Evolutionary conservation across 306 rosid genomes (phyloP), one percentile per base, ranked within the genome.

Genomic region (Arachis stenosperma): DNA sequence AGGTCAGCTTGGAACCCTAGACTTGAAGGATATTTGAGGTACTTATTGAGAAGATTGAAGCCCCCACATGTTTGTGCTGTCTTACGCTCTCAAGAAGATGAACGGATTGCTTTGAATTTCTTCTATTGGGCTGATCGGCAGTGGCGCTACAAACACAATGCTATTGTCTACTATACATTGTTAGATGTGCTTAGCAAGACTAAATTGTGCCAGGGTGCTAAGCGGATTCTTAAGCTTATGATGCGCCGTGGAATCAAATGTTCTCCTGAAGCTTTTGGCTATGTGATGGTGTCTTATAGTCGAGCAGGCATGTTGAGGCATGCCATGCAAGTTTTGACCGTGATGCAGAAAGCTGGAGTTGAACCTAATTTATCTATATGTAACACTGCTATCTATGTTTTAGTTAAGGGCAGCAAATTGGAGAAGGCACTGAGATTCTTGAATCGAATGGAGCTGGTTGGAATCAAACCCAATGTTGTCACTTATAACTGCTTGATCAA

Each of bases 291-390:
- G 53, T 88, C 96, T 6, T 93, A 89, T 78, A 89, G 97, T 46
- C 85, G 92, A 55, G 97, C 97, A 0, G 88, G 94, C 12, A 89
- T 70, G 81, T 76, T 93, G 81, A 82, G 92, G 83, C 80, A 86
- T 66, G 89, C 96, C 2, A 40, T 91, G 89, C 75, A 47, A 61
- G 65, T 86, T 73, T 75, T 93, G 89, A 93, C 92, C 17, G 82
- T 93, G 84, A 90, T 93, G 98, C 98, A 91, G 77, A 93, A 52
- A 78, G 94, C 96, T 14, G 95, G 98, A 63, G 86, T 91, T 67
- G 92, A 91, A 50, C 90, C 86, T 53, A 72, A 89, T 84, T 67
- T 91, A 57, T 86, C 91, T 6, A 59, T 88, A 69, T 91, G 94
- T 81, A 93, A 91, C 81, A 91, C 88, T 76, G 86, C 94, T 17